Percentiles rank a stretch among this genome's conserved stretches.
Conservation (phyloP, 257 asterid species). For the Lantana camara region DNA sequence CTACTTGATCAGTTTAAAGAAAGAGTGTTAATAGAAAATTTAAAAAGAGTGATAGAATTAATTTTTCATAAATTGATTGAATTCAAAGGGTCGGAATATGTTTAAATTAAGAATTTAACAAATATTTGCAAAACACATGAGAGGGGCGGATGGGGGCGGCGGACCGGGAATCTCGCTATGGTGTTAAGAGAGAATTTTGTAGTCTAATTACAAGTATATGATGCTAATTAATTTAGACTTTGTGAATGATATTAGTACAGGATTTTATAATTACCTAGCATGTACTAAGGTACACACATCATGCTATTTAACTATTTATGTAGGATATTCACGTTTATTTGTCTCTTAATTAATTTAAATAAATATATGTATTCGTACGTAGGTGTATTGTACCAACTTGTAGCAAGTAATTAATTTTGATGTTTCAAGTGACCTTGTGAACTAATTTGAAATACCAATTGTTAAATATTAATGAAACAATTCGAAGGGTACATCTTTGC, state of each 20-base stretch:
- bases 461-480: too few species aligned
- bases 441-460: conserved; percentile 26
- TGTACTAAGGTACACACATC: neutral
- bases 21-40: too few species aligned
- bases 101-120: conserved; percentile 31
- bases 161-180: conserved; percentile 69
- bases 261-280: conserved; percentile 1
- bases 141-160: conserved; percentile 32
- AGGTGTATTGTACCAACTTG: neutral
- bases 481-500: neutral
- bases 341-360: too few species aligned
- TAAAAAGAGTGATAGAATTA: neutral
- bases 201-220: conserved; percentile 20
- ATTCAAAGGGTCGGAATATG: neutral
- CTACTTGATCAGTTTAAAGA: too few species aligned
- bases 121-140: conserved; percentile 36
- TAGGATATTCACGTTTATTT: neutral
- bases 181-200: conserved; percentile 44
- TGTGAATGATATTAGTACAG: neutral
- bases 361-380: neutral
- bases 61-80: neutral
- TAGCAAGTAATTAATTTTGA: neutral
- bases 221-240: neutral
- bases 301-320: neutral
- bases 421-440: too few species aligned